A percentile compares a stretch with the other conserved stretches of the same genome.
phyloP scores from a whole-genome alignment of 306 rosid species.

The Rosa chinensis region DNA sequence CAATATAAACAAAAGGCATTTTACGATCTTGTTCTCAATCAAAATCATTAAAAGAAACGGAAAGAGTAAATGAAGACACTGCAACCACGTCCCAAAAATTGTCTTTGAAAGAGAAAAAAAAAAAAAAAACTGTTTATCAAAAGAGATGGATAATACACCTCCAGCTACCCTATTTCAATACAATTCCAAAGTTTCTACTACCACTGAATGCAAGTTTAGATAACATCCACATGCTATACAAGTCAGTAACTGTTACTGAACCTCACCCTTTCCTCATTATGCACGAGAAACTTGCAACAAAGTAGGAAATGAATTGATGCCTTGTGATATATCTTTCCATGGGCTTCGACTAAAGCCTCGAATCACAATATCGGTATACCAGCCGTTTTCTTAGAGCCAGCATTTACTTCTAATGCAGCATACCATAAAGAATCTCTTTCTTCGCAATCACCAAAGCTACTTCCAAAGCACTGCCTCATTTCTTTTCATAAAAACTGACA shows the following conservation, averaged over 20 bases:
- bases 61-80: background rate
- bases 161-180: slow-evolving; percentile 1
- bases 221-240: slow-evolving; percentile 12
- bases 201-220: background rate
- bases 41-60: background rate
- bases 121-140: background rate
- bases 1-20: too few species aligned
- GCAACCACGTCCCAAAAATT: background rate
- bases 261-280: background rate
- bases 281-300: background rate
- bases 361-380: background rate
- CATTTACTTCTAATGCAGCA: background rate
- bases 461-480: background rate
- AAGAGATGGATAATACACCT: background rate
- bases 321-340: background rate
- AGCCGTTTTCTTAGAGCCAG: background rate
- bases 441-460: background rate
- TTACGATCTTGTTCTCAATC: background rate
- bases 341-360: background rate
- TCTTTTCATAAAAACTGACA: background rate
- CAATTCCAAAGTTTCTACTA: background rate
- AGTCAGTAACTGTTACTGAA: background rate
- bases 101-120: background rate
- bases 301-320: background rate
- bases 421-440: background rate